Evolutionary conservation across 495 filamentous ascomycete genomes (phyloP), one percentile per base, ranked within the genome.

Genomic region (Lophiostoma macrostomum): DNA sequence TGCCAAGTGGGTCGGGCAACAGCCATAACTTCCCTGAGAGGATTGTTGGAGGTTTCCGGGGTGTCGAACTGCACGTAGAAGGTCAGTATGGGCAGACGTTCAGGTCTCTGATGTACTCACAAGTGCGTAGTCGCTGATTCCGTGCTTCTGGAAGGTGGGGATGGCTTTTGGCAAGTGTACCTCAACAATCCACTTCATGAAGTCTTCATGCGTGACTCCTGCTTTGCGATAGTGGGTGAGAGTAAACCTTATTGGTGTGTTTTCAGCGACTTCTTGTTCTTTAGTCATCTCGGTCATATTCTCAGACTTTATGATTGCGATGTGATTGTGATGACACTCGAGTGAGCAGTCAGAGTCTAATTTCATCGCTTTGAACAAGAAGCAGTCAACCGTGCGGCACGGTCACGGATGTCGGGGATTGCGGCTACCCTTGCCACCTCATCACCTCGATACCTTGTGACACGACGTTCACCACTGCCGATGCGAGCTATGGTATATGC

Each of bases 101-200:
- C 5, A 38, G 19, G 7, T 18, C 19, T 18, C 14, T 16, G 14
- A 18, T n/a, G 35, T n/a, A 38, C 35, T 38, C 11, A 38, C 35
- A 38, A 38, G 35, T 38, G 35, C 35, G 35, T 38, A 38, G 5
- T 18, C 35, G 19, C 11, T 38, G 14, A 38, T 38, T 6, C 35
- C 35, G 14, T 38, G 35, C 35, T 38, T 38, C 35, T 18, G 12
- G 14, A 38, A 18, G 35, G 19, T 6, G 35, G 35, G 35, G 19
- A 38, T 38, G 35, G 35, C 35, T 18, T 38, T 38, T 18, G 35
- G 35, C 35, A 38, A 18, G 35, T 38, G 35, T 18, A 38, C 35
- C 8, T 38, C 35, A 18, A 38, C 35, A 38, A 38, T 38, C 35
- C 35, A 38, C 35, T 38, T 38, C 35, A 38, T 38, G 35, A 38